phyloP scores from a whole-genome alignment of 164 flowering plant species.

The Stephania cephalantha region DNA sequence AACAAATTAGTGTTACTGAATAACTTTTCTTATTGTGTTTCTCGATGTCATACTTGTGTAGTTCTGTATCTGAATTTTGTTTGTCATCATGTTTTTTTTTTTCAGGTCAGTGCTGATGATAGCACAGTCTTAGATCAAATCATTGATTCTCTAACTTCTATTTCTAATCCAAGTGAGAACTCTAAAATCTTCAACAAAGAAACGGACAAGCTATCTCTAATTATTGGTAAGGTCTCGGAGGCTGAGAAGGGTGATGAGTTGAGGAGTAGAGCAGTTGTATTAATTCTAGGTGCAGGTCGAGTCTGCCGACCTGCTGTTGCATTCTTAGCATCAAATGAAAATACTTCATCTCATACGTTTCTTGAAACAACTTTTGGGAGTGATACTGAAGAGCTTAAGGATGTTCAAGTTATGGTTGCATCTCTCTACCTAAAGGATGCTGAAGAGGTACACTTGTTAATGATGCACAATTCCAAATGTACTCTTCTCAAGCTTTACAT shows the following conservation, averaged over 20 bases:
- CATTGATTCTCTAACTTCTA: constrained; percentile 66
- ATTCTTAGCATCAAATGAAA: constrained; percentile 60
- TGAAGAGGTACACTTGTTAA: constrained; percentile 56
- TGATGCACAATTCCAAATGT: constrained; percentile 3
- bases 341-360: constrained; percentile 30
- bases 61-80: neutral
- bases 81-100: constrained; percentile 11
- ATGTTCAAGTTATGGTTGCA: constrained; percentile 74
- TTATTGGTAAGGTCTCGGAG: constrained; percentile 52
- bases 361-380: constrained; percentile 23
- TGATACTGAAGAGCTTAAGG: constrained; percentile 33
- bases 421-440: constrained; percentile 93
- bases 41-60: no score
- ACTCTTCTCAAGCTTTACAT: neutral
- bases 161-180: constrained; percentile 49
- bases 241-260: constrained; percentile 16
- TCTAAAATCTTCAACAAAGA: constrained; percentile 17
- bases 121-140: constrained; percentile 61
- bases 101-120: constrained; percentile 87
- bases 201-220: constrained; percentile 45
- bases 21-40: no score
- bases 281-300: constrained; percentile 93
- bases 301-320: constrained; percentile 95
- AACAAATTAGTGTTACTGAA: no score
- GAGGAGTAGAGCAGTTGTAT: constrained; percentile 39